phyloP scores from a whole-genome alignment of 768 basidiomycete genomes.

The Filobasidium floriforme region DNA sequence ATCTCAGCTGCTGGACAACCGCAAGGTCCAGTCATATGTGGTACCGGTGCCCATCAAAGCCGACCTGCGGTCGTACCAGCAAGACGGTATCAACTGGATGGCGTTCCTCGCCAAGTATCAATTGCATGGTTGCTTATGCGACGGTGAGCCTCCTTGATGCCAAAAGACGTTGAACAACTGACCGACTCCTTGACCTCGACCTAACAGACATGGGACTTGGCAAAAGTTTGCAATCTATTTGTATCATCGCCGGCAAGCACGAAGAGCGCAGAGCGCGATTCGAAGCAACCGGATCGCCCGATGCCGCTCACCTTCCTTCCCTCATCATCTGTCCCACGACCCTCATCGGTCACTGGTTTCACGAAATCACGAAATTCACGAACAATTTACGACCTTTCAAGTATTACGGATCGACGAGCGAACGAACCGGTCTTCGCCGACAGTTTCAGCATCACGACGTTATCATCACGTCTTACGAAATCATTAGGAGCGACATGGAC shows the following conservation, averaged over 20 bases:
- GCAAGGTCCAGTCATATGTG: constrained; percentile 80
- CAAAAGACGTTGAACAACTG: background rate
- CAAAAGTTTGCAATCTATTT: constrained; percentile 95
- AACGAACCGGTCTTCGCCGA: constrained; percentile 62
- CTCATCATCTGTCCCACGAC: constrained; percentile 95
- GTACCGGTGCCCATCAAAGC: constrained; percentile 85
- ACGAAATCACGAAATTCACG: constrained; percentile 88
- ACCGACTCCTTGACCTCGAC: background rate
- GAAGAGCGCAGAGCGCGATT: constrained; percentile 55
- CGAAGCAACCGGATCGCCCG: constrained; percentile 60
- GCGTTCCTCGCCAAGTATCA: constrained; percentile 98
- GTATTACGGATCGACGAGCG: constrained; percentile 79
- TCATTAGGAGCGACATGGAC: constrained; percentile 85
- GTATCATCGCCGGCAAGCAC: constrained; percentile 90
- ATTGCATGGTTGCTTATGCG: constrained; percentile 92
- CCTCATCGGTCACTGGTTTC: constrained; percentile 97
- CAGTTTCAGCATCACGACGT: constrained; percentile 69
- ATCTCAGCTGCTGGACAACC: constrained; percentile 86
- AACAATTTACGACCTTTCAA: constrained; percentile 74
- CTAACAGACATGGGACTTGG: constrained; percentile 91
- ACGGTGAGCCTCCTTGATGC: constrained; percentile 55
- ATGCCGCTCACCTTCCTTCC: constrained; percentile 79
- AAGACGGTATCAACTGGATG: constrained; percentile 97
- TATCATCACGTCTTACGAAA: constrained; percentile 96
- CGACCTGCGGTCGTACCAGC: constrained; percentile 92